Evolutionary conservation across 257 asterid species (phyloP), one percentile per base, ranked within the genome.

Genomic region (Anisodus tanguticus): DNA sequence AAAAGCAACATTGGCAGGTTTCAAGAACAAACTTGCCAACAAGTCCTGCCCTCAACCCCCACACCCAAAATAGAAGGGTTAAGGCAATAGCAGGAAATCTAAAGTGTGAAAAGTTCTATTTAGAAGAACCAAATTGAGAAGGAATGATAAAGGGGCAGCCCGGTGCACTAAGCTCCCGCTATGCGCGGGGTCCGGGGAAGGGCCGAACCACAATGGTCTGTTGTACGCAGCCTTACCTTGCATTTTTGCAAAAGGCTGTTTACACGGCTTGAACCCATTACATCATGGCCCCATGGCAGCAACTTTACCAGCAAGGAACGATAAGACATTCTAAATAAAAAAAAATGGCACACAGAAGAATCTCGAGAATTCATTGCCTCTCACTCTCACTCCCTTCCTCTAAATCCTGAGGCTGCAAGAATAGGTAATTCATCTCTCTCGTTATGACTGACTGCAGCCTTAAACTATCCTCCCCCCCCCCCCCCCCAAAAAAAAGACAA

Each of bases 31-130:
- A 76, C 8, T 76, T 53, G 43, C 64, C 81, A 72, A 72, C 57
- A 72, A n/a, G n/a, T 54, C 39, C 66, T 53, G 49, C 51, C 47
- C 82, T 54, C 64, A 53, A 77, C 64, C 81, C 81, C 47, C 53
- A 53, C 6, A 2, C 63, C 63, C 41, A 51, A 31, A 12, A 51
- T 22, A 2, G 63, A 53, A 39, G 13, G 63, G 64, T 53, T 53
- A 3, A 53, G 47, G 49, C 81, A 51, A 77, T 77, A 51, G 81
- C 64, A 77, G 26, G 19, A 76, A 77, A 71, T 71, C 37, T 71
- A 0, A 71, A n/a, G 22, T 26, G 47, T 76, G 12, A 11, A 22
- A 77, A 77, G 19, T 77, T 26, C 47, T 77, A 77, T 53, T 15
- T 53, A 77, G 47, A 53, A 26, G 60, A 31, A 53, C 43, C 82